phyloP scores from a whole-genome alignment of 371 early-diverging fungal species.

The Mucor ambiguus region DNA sequence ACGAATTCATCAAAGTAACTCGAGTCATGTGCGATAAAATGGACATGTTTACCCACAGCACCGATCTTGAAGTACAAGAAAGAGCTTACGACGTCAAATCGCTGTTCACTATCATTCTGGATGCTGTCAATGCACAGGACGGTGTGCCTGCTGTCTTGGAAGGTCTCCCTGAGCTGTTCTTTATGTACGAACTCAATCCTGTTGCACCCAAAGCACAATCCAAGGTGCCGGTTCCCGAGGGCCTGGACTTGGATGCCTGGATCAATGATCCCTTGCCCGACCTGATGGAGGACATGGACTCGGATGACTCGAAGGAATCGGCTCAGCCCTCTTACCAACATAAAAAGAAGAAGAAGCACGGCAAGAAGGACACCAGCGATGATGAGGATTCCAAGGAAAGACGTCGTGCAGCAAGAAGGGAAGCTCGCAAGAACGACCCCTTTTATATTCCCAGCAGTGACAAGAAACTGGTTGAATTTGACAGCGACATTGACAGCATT shows the following conservation, averaged over 20 bases:
- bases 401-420: constrained; percentile 65
- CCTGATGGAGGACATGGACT: constrained; percentile 44
- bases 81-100: constrained; percentile 61
- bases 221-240: constrained; percentile 90
- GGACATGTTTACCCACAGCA: constrained; percentile 52
- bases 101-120: constrained; percentile 58
- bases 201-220: constrained; percentile 92
- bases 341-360: constrained; percentile 31
- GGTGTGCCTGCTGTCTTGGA: constrained; percentile 37
- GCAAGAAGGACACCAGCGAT: constrained; percentile 34
- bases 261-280: constrained; percentile 76
- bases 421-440: constrained; percentile 70
- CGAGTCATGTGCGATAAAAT: constrained; percentile 57
- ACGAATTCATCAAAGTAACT: constrained; percentile 53
- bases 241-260: constrained; percentile 83
- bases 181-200: constrained; percentile 86
- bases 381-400: constrained; percentile 48
- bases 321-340: neutral
- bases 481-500: constrained; percentile 71
- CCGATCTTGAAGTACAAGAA: constrained; percentile 85
- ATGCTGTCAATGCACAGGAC: constrained; percentile 19
- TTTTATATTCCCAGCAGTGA: constrained; percentile 62
- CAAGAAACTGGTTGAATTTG: constrained; percentile 35
- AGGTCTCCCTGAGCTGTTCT: constrained; percentile 68
- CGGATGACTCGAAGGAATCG: constrained; percentile 27